Evolutionary conservation across 352 stramenopile species (phyloP), one percentile per base, ranked within the genome.

Genomic region (Phytophthora colocasiae): DNA sequence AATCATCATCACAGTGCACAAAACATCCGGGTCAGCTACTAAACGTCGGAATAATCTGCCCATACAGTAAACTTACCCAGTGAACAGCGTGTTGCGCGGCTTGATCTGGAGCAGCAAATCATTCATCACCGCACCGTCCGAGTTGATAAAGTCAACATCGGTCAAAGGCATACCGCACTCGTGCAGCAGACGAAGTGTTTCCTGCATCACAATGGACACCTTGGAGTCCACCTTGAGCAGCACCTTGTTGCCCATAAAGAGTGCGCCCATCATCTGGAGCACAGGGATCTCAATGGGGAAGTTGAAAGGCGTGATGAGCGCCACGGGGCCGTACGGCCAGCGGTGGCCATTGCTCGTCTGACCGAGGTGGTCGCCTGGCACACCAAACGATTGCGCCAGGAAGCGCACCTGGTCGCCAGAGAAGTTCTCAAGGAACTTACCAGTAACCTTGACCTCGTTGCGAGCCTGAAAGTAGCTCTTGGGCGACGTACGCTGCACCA

Each of bases 201-300:
- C 97, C 76, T 99, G 97, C 94, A 99, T 99, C 43, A 99, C 97
- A 41, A 99, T 91, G 38, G 88, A 90, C 44, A 98, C 95, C 81
- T 98, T 97, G 47, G 97, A 97, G 64, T 96, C 91, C 32, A 97
- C 91, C 80, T 99, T 99, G 34, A 99, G 75, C 24, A 94, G 81
- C 34, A 98, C 92, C 72, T 99, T 99, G 83, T 99, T 99, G 53
- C 97, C 97, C 97, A 99, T 99, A 78, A 92, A 99, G 2, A 99
- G 81, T 15, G 97, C 93, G 12, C 97, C 97, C 93, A 99, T 99
- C 44, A 99, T 78, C 84, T 99, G 97, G n/a, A 99, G 85, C 55
- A 99, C 88, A 1, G 97, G 97, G 78, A 99, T 99, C 78, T 99
- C 96, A 66, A 83, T 99, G 40, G 70, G 97, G 71, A 99, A 99